Evolutionary conservation across 768 basidiomycete species (phyloP), one percentile per base, ranked within the genome.

Genomic region (Collybiopsis confluens): DNA sequence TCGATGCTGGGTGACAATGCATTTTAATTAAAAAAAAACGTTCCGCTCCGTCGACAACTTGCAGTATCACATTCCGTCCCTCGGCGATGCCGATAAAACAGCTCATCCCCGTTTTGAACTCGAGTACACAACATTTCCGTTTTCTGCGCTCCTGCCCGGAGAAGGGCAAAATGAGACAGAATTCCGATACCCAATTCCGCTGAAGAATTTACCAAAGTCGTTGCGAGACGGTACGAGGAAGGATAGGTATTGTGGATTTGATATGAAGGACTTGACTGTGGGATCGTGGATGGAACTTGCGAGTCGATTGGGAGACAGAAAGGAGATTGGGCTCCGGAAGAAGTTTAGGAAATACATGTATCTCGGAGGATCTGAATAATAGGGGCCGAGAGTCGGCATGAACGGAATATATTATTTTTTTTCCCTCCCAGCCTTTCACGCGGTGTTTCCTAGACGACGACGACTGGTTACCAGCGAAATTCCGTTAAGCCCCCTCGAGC

Each of bases 301-400:
- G 54, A 79, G 80, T 61, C 69, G 75, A 63, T 63, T 95, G 58
- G 82, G 78, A 48, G 73, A 80, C 60, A 64, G 68, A 37, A 73
- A 76, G 65, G 70, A 78, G 61, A 68, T 64, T 63, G 77, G 74
- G 68, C 64, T 90, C 64, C 81, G 86, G 67, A 75, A 73, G 64
- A 69, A 70, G 68, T 95, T 92, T 70, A 73, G 73, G 62, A 67
- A 73, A 66, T 83, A 83, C 68, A 92, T 96, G 92, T 92, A 82
- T 66, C 75, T 85, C 67, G 80, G 76, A 54, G 69, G 70, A 47
- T 57, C 65, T 57, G 66, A 66, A 60, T 67, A 56, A 37, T 60
- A 6, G 5, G 30, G 61, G 43, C 47, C 41, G 48, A 30, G 23
- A 30, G 53, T 16, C 43, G 30, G 30, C 30, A 33, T 33, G 13